Base-by-base conservation (phyloP, 2,329 filamentous ascomycete genomes). In the Cladosporium halotolerans region DNA sequence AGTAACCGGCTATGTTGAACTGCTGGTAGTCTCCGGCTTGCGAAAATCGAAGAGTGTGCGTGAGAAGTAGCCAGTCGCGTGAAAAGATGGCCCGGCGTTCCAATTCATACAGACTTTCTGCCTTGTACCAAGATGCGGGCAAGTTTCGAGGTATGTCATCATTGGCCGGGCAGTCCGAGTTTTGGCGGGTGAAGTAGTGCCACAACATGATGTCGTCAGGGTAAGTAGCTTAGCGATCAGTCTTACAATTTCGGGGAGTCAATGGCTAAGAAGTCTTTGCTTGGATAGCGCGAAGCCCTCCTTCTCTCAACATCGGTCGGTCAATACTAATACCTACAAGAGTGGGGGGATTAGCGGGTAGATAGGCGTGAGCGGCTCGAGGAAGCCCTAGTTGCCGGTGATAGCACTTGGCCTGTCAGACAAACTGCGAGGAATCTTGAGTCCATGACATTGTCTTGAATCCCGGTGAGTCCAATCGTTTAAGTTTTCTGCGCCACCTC, bases 21-120 rank as follows among this genome's bases (percentile, higher is more conserved):
- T 76, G 73, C 16, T 80, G 70, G 67, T 78, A 84, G 62, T 82
- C 78, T 3, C 81, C 81, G 5, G 70, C 59, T 39, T 79, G 76
- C 55, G 66, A 64, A 45, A 82, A 69, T 51, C 78, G 72, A 49
- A 71, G 69, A 58, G 74, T 69, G 71, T 82, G 73, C 51, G 79
- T 80, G 16, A 76, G 73, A 38, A 80, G 73, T 23, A 80, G 72
- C 79, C 79, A 81, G 50, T 61, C 66, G 62, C 75, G 75, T 58
- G 71, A 73, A 62, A 79, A 77, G 28, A 79, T 71, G 1, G 75
- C 73, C 32, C 77, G 72, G 48, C 70, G 68, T 60, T 79, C 76
- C 4, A 79, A 66, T 33, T 73, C 67, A 53, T 75, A 79, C 41
- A 73, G 66, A 23, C 40, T 41, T 16, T 52, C 48, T 3, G 40